Evolutionary conservation across 1,284 basidiomycete species (phyloP).

Genomic region (Boletus nobilissimus): DNA sequence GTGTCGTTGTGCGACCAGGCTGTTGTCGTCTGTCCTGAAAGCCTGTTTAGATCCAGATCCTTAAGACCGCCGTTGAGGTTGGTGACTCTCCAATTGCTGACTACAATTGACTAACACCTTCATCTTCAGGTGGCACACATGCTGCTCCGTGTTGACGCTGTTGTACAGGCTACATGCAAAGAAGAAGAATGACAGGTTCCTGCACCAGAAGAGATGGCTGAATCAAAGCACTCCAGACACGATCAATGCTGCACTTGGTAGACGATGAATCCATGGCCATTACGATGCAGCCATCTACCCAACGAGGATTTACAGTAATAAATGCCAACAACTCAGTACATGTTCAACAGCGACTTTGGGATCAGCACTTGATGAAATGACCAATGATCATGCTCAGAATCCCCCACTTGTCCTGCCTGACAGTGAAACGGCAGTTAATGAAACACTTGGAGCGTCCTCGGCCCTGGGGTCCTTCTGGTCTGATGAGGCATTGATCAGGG

Average conservation of each 20-base stretch:
- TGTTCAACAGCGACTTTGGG: not conserved
- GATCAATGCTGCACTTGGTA: not conserved
- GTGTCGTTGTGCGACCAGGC: constrained; percentile 14
- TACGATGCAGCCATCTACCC: constrained; percentile 24
- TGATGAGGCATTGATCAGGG: constrained; percentile 53
- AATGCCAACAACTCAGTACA: constrained; percentile 11
- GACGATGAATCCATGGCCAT: too few relatives aligned
- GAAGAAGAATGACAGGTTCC: too few relatives aligned
- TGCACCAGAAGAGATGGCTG: constrained; percentile 67
- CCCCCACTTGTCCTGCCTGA: constrained; percentile 89
- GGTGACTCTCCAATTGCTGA: too few relatives aligned
- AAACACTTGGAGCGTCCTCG: constrained; percentile 53
- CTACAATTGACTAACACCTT: constrained; percentile 25
- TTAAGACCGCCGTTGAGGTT: constrained; percentile 99
- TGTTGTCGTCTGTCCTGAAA: not conserved
- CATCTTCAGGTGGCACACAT: constrained; percentile 80
- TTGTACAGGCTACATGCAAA: constrained; percentile 88
- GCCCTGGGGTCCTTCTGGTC: constrained; percentile 36
- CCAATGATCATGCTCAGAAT: constrained; percentile 94
- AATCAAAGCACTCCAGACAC: constrained; percentile 21
- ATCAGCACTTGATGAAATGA: constrained; percentile 77
- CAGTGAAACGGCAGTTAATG: constrained; percentile 95
- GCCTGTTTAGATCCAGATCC: constrained; percentile 81
- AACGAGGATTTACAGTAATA: constrained; percentile 23
- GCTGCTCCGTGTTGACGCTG: constrained; percentile 93